Percentiles rank a stretch among this genome's conserved stretches.
phyloP scores from a whole-genome alignment of 192 early-diverging fungal species.

The Linnemannia zychae region DNA sequence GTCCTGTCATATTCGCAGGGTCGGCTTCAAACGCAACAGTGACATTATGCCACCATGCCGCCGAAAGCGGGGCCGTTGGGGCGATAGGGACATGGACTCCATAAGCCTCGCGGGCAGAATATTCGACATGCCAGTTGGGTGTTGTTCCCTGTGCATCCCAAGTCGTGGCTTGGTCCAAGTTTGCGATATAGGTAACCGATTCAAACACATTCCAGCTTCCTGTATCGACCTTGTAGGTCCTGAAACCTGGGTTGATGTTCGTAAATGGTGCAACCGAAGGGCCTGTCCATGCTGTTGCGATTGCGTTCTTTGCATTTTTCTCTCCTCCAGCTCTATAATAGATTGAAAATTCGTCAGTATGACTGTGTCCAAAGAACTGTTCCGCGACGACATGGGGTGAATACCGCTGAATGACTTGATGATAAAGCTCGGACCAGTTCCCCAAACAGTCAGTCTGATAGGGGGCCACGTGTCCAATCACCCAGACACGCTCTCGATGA shows the following conservation, averaged over 20 bases:
- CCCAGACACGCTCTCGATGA: slow-evolving; percentile 59
- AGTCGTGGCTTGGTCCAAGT: slow-evolving; percentile 48
- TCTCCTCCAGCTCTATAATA: slow-evolving; percentile 49
- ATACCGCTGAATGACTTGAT: slow-evolving; percentile 64
- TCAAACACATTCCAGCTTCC: slow-evolving; percentile 62
- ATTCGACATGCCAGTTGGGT: slow-evolving; percentile 64
- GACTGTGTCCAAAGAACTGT: slow-evolving; percentile 67
- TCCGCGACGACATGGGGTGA: slow-evolving; percentile 61
- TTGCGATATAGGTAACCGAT: slow-evolving; percentile 61
- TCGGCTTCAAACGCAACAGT: slow-evolving; percentile 53
- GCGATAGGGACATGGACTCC: slow-evolving; percentile 7
- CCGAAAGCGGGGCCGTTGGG: slow-evolving; percentile 24
- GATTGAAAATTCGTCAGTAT: slow-evolving; percentile 60
- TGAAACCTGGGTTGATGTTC: slow-evolving; percentile 62
- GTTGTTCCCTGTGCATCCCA: slow-evolving; percentile 27
- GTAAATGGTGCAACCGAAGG: slow-evolving; percentile 62
- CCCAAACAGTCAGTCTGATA: slow-evolving; percentile 57
- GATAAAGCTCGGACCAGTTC: slow-evolving; percentile 59
- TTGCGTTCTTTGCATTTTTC: slow-evolving; percentile 41
- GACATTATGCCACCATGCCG: slow-evolving; percentile 64
- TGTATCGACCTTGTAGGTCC: slow-evolving; percentile 61
- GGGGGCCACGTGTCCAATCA: slow-evolving; percentile 65
- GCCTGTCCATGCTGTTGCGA: slow-evolving; percentile 57
- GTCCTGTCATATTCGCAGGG: slow-evolving; percentile 3
- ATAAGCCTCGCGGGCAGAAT: slow-evolving; percentile 57